Evolutionary conservation across 768 basidiomycete species (phyloP).

Genomic region (Hygrophorus russula): DNA sequence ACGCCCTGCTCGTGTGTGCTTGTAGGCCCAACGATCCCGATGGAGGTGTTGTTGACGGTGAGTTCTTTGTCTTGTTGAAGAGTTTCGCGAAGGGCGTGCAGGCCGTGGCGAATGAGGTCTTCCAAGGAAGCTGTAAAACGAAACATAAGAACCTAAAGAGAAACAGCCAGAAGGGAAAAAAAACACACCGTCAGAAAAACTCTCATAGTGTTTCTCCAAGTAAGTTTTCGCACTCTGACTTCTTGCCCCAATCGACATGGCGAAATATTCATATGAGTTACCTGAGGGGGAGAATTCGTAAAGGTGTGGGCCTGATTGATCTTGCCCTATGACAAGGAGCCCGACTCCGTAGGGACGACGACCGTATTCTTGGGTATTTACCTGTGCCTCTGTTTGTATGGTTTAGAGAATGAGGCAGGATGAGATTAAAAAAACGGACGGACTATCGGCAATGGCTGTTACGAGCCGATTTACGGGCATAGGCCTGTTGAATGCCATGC

Average conservation of each 20-base stretch:
- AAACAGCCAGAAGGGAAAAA: not conserved
- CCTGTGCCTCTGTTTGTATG: conserved; percentile 74
- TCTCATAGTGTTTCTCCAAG: conserved; percentile 87
- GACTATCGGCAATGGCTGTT: conserved; percentile 89
- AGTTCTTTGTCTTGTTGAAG: conserved; percentile 98
- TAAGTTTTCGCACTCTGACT: conserved; percentile 99
- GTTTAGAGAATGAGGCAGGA: not conserved
- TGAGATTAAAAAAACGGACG: conserved; percentile 20
- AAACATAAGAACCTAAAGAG: not conserved
- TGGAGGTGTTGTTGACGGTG: conserved; percentile 85
- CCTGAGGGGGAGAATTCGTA: conserved; percentile 98
- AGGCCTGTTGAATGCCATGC: conserved; percentile 92
- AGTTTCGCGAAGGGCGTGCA: conserved; percentile 92
- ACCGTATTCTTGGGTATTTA: conserved; percentile 98
- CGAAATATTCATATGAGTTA: conserved; percentile 94
- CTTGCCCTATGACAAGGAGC: conserved; percentile 93
- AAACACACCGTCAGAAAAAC: conserved; percentile 72
- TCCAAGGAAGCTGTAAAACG: conserved; percentile 58
- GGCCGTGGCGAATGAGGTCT: conserved; percentile 84
- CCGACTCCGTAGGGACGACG: conserved; percentile 97
- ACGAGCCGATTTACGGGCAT: conserved; percentile 93
- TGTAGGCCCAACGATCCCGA: conserved; percentile 80
- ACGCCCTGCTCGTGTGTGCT: conserved; percentile 44
- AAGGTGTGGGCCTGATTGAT: conserved; percentile 94
- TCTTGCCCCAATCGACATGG: conserved; percentile 96